phyloP scores from a whole-genome alignment of 2,329 filamentous ascomycete genomes.

The Cyphellophora europaea region DNA sequence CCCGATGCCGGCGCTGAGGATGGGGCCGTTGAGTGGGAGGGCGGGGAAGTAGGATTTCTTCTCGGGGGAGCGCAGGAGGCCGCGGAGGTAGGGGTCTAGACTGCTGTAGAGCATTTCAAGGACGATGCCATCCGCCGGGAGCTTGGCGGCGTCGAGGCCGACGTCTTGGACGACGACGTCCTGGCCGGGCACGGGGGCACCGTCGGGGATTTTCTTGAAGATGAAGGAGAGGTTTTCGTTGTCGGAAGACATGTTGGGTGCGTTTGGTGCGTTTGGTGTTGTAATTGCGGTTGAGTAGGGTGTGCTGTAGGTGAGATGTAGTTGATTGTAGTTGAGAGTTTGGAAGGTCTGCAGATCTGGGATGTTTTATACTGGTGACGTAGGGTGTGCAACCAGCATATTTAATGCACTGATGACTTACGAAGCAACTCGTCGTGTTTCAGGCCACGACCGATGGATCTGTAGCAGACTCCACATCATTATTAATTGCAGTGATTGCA shows the following conservation, averaged over 20 bases:
- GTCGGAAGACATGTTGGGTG: conserved; percentile 10
- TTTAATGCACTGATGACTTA: too few relatives aligned
- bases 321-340: too few relatives aligned
- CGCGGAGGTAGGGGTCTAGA: conserved; percentile 69
- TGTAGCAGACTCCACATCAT: too few relatives aligned
- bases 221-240: conserved; percentile 63
- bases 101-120: conserved; percentile 59
- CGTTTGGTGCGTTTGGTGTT: background rate
- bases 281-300: background rate
- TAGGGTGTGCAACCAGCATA: too few relatives aligned
- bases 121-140: conserved; percentile 49
- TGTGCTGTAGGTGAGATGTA: too few relatives aligned
- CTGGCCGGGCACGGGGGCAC: conserved; percentile 59
- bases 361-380: too few relatives aligned
- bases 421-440: too few relatives aligned
- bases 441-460: too few relatives aligned
- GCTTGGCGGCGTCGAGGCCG: conserved; percentile 53
- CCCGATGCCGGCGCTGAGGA: conserved; percentile 55
- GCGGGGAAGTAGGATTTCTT: conserved; percentile 59
- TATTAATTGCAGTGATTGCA: too few relatives aligned
- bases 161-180: conserved; percentile 58
- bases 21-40: conserved; percentile 52
- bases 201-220: conserved; percentile 60
- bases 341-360: too few relatives aligned
- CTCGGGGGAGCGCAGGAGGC: conserved; percentile 55